These are phyloP conservation scores for Schwanniomyces vanrijiae DNA, from an alignment of 805 yeast species.

Conservation along the genomic window DNA sequence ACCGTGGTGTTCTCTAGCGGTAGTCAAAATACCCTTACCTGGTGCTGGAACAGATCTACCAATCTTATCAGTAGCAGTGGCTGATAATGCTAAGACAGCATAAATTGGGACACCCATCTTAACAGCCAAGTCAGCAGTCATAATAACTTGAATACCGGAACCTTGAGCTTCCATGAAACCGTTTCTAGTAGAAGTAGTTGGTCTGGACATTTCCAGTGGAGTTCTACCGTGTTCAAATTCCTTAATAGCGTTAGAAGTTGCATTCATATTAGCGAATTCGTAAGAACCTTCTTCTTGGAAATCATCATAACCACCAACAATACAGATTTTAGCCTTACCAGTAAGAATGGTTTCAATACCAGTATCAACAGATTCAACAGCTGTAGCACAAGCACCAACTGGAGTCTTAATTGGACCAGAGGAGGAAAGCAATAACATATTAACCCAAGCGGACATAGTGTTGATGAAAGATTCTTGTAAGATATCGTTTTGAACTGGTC, in stretches of 20 bases:
- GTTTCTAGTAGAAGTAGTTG: conserved; percentile 90
- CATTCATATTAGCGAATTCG: conserved; percentile 98
- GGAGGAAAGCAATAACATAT: conserved; percentile 93
- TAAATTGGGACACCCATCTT: conserved; percentile 99
- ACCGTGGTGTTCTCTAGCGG: conserved; percentile 92
- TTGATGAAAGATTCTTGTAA: conserved; percentile 98
- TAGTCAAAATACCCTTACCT: conserved; percentile 98
- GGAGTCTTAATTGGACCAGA: conserved; percentile 99
- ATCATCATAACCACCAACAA: conserved; percentile 99
- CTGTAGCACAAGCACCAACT: conserved; percentile 99
- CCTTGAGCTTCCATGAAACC: conserved; percentile 99
- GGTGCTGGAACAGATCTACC: conserved; percentile 99
- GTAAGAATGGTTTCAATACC: conserved; percentile 92
- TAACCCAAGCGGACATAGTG: conserved; percentile 99
- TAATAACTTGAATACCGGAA: conserved; percentile 94
- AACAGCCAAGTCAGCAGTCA: conserved; percentile 92
- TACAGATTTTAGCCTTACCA: conserved; percentile 93
- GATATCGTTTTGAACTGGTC: conserved; percentile 95
- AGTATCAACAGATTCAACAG: conserved; percentile 93
- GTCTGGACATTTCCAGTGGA: conserved; percentile 98
- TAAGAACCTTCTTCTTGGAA: conserved; percentile 99
- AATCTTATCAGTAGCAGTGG: conserved; percentile 97
- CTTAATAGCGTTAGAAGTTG: conserved; percentile 85
- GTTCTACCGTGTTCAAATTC: conserved; percentile 96
- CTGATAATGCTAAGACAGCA: conserved; percentile 90